Percentiles rank a stretch among this genome's conserved stretches.
These are phyloP conservation scores for Arthrobotrys musiformis DNA, from an alignment of 2,329 filamentous ascomycete genomes.

Conservation along the genomic window DNA sequence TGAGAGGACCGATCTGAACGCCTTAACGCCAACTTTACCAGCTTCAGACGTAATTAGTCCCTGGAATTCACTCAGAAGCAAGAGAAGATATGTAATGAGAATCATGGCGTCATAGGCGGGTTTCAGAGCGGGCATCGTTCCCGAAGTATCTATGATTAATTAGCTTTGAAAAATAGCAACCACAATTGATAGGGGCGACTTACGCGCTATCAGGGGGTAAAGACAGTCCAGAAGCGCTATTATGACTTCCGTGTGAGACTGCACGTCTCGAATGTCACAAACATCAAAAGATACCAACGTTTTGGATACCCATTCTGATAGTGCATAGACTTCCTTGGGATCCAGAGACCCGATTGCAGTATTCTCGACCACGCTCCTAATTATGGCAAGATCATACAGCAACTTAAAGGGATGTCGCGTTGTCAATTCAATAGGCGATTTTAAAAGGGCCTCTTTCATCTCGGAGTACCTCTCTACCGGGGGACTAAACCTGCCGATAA, in stretches of 20 bases:
- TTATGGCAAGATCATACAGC: conserved; percentile 37
- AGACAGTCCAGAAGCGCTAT: conserved; percentile 45
- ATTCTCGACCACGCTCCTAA: conserved; percentile 18
- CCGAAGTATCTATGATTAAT: conserved; percentile 21
- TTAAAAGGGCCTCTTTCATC: conserved; percentile 36
- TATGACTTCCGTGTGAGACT: conserved; percentile 33
- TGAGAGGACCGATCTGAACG: conserved; percentile 37
- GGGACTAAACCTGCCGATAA: conserved; percentile 42
- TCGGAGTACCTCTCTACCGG: conserved; percentile 43
- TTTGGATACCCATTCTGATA: conserved; percentile 42
- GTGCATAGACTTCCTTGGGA: conserved; percentile 12
- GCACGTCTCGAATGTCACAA: not conserved
- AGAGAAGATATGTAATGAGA: conserved; percentile 28
- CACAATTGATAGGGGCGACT: not conserved
- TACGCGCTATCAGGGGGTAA: conserved; percentile 49
- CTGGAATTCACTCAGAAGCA: conserved; percentile 35
- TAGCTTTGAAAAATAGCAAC: not conserved
- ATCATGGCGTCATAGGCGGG: conserved; percentile 18
- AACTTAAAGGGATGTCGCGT: conserved; percentile 48
- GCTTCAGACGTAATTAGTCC: conserved; percentile 23
- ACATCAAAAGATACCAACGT: conserved; percentile 44
- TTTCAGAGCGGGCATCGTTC: not conserved
- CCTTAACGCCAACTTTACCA: conserved; percentile 38
- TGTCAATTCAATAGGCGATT: conserved; percentile 20
- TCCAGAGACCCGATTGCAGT: conserved; percentile 18